These are phyloP conservation scores for Corallochytrium limacisporum DNA, from an alignment of 78 protist species.

Conservation along the genomic window DNA sequence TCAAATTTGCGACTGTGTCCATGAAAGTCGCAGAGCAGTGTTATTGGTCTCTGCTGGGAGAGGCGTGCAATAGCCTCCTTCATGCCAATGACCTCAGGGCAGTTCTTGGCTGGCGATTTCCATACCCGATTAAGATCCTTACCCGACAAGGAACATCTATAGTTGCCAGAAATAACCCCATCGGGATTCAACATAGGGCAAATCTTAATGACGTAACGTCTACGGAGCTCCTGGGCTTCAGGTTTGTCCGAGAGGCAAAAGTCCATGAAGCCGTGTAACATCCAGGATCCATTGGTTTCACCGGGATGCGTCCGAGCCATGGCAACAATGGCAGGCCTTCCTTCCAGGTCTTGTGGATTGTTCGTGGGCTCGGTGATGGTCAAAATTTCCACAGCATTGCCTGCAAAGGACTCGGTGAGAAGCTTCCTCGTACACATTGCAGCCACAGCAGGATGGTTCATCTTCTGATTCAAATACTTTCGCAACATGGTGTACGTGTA, in stretches of 20 bases:
- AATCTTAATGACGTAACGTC: too few relatives aligned
- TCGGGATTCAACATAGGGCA: conserved; percentile 72
- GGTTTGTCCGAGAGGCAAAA: too few relatives aligned
- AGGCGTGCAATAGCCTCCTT: not conserved
- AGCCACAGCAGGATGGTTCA: too few relatives aligned
- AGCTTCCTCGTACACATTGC: too few relatives aligned
- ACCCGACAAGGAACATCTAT: conserved; percentile 37
- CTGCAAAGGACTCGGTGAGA: too few relatives aligned
- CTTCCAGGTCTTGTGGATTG: not conserved
- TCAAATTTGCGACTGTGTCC: conserved; percentile 19
- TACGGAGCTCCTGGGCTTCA: too few relatives aligned
- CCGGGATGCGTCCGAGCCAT: conserved; percentile 77
- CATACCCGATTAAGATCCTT: conserved; percentile 54
- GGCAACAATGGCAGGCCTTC: conserved; percentile 12
- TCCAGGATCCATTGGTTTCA: conserved; percentile 61
- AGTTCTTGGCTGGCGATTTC: too few relatives aligned
- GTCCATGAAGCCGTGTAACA: conserved; percentile 21
- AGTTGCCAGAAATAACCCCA: conserved; percentile 56
- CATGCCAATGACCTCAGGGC: not conserved
- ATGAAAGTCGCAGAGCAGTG: conserved; percentile 23
- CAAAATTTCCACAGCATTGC: too few relatives aligned
- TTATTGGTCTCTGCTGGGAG: not conserved
- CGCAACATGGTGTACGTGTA: not conserved
- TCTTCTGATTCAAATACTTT: too few relatives aligned
- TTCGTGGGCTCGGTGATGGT: not conserved